A percentile compares a stretch with the other conserved stretches of the same genome.
Conservation (phyloP, 495 filamentous ascomycete genomes). For the Trypethelium eluteriae region DNA sequence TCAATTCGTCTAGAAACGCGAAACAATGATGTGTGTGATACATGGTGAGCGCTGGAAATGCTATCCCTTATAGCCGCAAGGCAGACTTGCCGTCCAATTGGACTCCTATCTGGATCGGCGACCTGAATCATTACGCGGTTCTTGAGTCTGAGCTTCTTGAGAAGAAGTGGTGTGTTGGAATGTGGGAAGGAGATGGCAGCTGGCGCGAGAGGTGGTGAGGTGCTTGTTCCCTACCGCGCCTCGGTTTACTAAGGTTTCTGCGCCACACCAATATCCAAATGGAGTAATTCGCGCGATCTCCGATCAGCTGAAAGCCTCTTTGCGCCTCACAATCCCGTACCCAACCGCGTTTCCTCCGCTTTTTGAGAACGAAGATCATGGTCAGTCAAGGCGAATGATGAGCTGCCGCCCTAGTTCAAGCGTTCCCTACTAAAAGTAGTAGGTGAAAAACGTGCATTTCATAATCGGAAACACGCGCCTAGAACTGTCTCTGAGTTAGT, state of each 20-base stretch:
- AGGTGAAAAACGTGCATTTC: too few relatives aligned
- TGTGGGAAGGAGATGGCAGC: not conserved
- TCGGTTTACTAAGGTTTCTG: too few relatives aligned
- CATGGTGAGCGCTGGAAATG: not conserved
- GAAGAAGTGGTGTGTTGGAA: not conserved
- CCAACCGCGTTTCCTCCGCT: too few relatives aligned
- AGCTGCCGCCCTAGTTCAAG: too few relatives aligned
- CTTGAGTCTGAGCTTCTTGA: not conserved
- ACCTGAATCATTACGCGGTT: not conserved
- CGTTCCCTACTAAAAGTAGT: too few relatives aligned
- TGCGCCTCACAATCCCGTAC: too few relatives aligned
- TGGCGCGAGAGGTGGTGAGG: too few relatives aligned
- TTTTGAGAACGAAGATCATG: too few relatives aligned
- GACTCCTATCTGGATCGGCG: not conserved
- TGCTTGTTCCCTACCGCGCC: too few relatives aligned
- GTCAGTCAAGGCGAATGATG: too few relatives aligned
- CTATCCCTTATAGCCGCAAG: not conserved
- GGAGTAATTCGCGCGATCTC: not conserved
- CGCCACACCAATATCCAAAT: not conserved
- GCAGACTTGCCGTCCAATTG: not conserved
- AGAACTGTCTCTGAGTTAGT: too few relatives aligned
- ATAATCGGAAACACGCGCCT: too few relatives aligned
- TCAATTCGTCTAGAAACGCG: slow-evolving; percentile 8
- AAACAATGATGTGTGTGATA: not conserved
- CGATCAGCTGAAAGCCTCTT: not conserved